Percentiles rank a stretch among this genome's conserved stretches.
Evolutionary conservation across 2,329 filamentous ascomycete genomes (phyloP).

Genomic region (Trichoderma polysporum): DNA sequence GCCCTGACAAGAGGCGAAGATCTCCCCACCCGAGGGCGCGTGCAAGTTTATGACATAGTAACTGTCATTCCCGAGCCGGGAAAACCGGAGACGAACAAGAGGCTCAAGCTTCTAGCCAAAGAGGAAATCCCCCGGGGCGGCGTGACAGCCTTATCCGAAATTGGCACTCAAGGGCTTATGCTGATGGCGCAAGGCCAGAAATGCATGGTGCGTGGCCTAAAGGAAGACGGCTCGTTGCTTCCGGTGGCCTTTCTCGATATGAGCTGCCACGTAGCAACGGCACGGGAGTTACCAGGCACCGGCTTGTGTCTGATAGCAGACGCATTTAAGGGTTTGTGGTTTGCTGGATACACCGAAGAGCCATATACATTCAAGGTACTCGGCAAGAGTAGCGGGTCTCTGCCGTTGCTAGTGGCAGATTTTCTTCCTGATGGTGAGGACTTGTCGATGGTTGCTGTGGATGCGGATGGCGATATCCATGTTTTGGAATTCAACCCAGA

Average conservation of each 20-base stretch:
- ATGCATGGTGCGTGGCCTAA: conserved; percentile 92
- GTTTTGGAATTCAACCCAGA: conserved; percentile 93
- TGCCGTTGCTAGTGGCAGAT: conserved; percentile 80
- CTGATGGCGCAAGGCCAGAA: conserved; percentile 93
- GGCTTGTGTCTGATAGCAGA: conserved; percentile 87
- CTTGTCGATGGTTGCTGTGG: conserved; percentile 77
- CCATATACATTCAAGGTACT: conserved; percentile 94
- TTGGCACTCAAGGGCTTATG: conserved; percentile 84
- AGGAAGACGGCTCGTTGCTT: conserved; percentile 88
- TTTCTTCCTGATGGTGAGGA: conserved; percentile 84
- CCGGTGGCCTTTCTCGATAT: conserved; percentile 98
- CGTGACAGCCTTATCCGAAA: conserved; percentile 80
- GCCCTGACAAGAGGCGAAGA: conserved; percentile 88
- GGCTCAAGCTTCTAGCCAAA: conserved; percentile 79
- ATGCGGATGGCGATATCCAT: conserved; percentile 83
- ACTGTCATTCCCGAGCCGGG: conserved; percentile 87
- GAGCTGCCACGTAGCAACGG: conserved; percentile 86
- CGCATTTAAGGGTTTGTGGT: conserved; percentile 91
- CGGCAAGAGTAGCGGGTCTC: conserved; percentile 75
- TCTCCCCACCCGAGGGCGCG: conserved; percentile 75
- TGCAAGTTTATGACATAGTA: conserved; percentile 91
- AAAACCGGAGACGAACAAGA: conserved; percentile 79
- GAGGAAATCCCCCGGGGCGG: conserved; percentile 91
- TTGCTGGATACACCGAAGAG: conserved; percentile 93
- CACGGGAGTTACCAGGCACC: conserved; percentile 78